Conservation (phyloP, 495 filamentous ascomycete species). For the Bryoglossum gracile region DNA sequence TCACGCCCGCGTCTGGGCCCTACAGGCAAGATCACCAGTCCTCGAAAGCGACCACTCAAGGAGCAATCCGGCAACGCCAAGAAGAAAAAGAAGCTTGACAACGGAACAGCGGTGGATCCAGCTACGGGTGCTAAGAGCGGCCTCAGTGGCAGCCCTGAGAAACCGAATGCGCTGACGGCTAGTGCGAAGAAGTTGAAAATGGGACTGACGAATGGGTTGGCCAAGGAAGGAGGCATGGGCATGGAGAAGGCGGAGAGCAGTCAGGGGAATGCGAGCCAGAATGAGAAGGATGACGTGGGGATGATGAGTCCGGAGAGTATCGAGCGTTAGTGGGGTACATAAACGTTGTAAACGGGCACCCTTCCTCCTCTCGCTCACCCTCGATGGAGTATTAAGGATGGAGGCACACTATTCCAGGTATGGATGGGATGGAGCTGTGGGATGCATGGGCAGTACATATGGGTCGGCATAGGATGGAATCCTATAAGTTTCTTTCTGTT, state of each 20-base stretch:
- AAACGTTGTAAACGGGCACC: too few species aligned
- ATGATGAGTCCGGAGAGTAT: conserved; percentile 66
- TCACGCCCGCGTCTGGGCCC: conserved; percentile 91
- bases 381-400: too few species aligned
- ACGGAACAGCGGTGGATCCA: conserved; percentile 33
- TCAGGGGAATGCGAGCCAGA: conserved; percentile 44
- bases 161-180: conserved; percentile 28
- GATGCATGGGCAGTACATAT: too few species aligned
- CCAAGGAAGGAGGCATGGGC: conserved; percentile 31
- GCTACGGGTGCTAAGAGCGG: conserved; percentile 32
- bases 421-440: too few species aligned
- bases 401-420: too few species aligned
- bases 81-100: conserved; percentile 64
- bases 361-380: too few species aligned
- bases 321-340: conserved; percentile 33
- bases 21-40: conserved; percentile 88
- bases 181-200: conserved; percentile 38
- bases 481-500: too few species aligned
- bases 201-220: too few species aligned
- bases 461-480: too few species aligned
- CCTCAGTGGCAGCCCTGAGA: conserved; percentile 33
- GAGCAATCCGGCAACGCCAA: conserved; percentile 65
- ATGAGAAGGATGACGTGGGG: conserved; percentile 48
- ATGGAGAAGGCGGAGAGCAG: conserved; percentile 45
- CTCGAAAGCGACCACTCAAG: conserved; percentile 77